Evolutionary conservation across 495 filamentous ascomycete genomes (phyloP).

Genomic region (Lasiosphaeria miniovina): DNA sequence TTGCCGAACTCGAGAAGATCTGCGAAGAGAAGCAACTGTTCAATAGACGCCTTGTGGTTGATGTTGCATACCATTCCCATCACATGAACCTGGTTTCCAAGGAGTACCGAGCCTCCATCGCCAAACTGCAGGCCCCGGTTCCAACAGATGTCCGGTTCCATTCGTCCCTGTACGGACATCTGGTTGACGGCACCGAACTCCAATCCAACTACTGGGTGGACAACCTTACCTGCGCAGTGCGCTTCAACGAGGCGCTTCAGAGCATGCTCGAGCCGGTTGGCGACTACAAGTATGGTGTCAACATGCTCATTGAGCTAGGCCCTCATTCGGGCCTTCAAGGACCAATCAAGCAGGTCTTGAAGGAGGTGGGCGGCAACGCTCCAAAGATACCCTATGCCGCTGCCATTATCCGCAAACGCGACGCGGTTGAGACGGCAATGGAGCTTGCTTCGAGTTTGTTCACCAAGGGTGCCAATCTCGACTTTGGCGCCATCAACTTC

Average conservation of each 20-base stretch:
- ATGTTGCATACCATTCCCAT: constrained; percentile 62
- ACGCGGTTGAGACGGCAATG: constrained; percentile 43
- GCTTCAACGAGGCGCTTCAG: constrained; percentile 37
- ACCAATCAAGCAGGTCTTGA: constrained; percentile 54
- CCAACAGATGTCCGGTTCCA: constrained; percentile 39
- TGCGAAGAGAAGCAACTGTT: constrained; percentile 49
- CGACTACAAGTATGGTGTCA: constrained; percentile 37
- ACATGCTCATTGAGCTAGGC: constrained; percentile 58
- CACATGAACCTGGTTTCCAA: constrained; percentile 55
- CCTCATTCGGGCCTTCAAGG: constrained; percentile 60
- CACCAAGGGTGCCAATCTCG: constrained; percentile 41
- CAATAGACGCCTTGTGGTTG: constrained; percentile 53
- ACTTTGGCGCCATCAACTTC: constrained; percentile 43
- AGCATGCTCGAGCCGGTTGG: constrained; percentile 36
- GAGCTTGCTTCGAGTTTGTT: constrained; percentile 45
- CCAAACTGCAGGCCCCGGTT: constrained; percentile 29
- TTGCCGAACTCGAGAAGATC: constrained; percentile 46
- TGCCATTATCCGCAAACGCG: constrained; percentile 36
- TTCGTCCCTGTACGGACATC: constrained; percentile 34
- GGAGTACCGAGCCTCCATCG: constrained; percentile 35
- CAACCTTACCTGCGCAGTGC: constrained; percentile 41
- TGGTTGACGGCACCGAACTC: constrained; percentile 31
- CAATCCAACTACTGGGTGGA: constrained; percentile 47
- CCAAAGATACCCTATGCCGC: constrained; percentile 33
- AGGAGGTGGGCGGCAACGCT: constrained; percentile 34